phyloP scores from a whole-genome alignment of 352 stramenopile genomes.

The Blastocystis sp. region DNA sequence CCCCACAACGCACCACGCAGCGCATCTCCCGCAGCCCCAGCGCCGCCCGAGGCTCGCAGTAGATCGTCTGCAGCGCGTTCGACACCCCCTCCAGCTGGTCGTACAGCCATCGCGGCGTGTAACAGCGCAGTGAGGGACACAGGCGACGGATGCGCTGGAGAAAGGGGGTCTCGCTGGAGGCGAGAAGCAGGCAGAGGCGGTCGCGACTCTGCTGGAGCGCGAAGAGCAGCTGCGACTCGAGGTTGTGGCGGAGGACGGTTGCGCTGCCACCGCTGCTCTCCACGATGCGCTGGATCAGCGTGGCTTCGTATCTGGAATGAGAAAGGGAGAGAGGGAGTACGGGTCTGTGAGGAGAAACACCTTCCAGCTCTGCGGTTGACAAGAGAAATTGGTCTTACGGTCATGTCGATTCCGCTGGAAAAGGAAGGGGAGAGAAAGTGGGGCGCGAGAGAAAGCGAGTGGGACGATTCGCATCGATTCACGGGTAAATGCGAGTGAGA shows the following conservation, averaged over 20 bases:
- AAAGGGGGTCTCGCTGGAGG: neutral
- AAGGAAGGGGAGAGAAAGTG: neutral
- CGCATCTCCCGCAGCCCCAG: neutral
- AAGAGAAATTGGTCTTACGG: too few species aligned
- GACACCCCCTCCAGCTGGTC: neutral
- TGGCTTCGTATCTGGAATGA: too few species aligned
- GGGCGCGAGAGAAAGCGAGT: neutral
- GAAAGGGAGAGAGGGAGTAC: too few species aligned
- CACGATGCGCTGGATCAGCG: too few species aligned
- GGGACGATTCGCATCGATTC: neutral
- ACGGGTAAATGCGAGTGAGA: neutral
- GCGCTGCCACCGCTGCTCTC: too few species aligned
- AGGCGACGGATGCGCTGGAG: neutral
- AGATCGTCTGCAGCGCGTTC: neutral
- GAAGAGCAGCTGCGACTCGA: too few species aligned
- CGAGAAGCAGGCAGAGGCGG: neutral
- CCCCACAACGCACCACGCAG: neutral
- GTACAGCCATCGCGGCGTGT: constrained; percentile 1
- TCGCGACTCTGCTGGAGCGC: too few species aligned
- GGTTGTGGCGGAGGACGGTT: too few species aligned
- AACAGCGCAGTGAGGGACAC: neutral
- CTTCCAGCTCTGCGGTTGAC: too few species aligned
- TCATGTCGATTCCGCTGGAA: too few species aligned
- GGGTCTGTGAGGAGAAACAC: too few species aligned
- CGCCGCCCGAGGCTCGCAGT: neutral